Percentiles rank a stretch among this genome's conserved stretches.
Evolutionary conservation across 139 green algal genomes (phyloP).

Genomic region (Trebouxia sp.): DNA sequence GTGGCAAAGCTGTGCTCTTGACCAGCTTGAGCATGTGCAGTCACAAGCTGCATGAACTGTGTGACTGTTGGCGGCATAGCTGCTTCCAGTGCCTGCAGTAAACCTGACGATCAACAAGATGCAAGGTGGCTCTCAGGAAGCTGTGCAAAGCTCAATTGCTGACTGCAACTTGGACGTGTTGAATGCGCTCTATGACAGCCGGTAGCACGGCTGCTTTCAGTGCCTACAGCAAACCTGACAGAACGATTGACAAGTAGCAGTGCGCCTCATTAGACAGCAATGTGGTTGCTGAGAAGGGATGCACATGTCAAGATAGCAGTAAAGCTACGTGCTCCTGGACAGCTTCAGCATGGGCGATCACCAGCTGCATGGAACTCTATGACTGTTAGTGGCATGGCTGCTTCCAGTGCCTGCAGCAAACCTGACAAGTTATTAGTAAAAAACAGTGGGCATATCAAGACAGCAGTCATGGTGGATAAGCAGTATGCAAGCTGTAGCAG

Average conservation of each 20-base stretch:
- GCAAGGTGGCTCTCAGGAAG: not conserved
- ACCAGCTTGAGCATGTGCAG: constrained; percentile 40
- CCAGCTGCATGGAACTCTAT: constrained; percentile 43
- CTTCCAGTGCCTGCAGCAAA: constrained; percentile 52
- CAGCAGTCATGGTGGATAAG: too few species aligned
- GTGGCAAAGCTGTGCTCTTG: constrained; percentile 40
- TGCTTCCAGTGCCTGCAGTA: constrained; percentile 51
- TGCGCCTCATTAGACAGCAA: not conserved
- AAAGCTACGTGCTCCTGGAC: constrained; percentile 19
- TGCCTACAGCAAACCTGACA: constrained; percentile 32
- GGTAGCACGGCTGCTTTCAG: constrained; percentile 57
- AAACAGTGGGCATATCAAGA: too few species aligned
- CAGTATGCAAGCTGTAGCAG: constrained; percentile 52
- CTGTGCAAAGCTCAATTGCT: not conserved
- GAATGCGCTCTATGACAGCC: constrained; percentile 41
- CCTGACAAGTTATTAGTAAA: too few species aligned
- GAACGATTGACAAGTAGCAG: not conserved
- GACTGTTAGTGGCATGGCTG: constrained; percentile 45
- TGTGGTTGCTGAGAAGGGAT: too few species aligned
- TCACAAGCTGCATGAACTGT: constrained; percentile 43
- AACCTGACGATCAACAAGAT: not conserved
- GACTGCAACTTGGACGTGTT: too few species aligned
- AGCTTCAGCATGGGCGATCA: constrained; percentile 37
- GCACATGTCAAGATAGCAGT: too few species aligned
- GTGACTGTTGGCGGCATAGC: constrained; percentile 46